A percentile compares a stretch with the other conserved stretches of the same genome.
These are phyloP conservation scores for Linum lewisii DNA, from an alignment of 345 rosid genomes.

Conservation along the genomic window DNA sequence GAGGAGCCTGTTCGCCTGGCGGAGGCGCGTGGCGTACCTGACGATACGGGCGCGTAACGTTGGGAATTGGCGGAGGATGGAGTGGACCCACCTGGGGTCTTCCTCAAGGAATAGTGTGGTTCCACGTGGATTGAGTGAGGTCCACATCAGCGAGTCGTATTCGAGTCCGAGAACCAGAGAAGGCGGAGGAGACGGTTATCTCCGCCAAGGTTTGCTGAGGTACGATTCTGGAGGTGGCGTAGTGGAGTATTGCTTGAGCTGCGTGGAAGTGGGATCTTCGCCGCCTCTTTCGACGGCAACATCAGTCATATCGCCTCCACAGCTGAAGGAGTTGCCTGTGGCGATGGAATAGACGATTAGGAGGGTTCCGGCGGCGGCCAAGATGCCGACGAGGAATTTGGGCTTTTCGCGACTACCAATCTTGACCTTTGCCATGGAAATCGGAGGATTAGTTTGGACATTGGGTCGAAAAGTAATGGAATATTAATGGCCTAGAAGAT, in stretches of 20 bases:
- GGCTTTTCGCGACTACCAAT: too few species aligned
- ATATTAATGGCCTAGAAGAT: too few species aligned
- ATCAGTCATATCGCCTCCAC: neutral
- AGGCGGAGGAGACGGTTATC: slow-evolving; percentile 44
- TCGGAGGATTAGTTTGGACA: too few species aligned
- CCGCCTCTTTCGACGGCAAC: neutral
- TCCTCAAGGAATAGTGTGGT: slow-evolving; percentile 9
- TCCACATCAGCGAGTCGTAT: slow-evolving; percentile 10
- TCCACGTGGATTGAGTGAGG: slow-evolving; percentile 7
- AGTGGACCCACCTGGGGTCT: slow-evolving; percentile 7
- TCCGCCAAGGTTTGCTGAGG: slow-evolving; percentile 53
- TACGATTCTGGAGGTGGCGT: slow-evolving; percentile 47
- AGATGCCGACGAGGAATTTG: too few species aligned
- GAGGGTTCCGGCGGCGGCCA: too few species aligned
- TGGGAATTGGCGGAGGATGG: neutral
- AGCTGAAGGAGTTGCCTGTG: neutral
- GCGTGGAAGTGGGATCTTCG: slow-evolving; percentile 33
- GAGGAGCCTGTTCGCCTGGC: neutral
- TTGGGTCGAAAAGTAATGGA: too few species aligned
- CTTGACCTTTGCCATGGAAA: too few species aligned
- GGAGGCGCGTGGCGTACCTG: slow-evolving; percentile 3
- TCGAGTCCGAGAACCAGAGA: slow-evolving; percentile 18
- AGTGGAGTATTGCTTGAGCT: slow-evolving; percentile 62
- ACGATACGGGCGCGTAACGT: neutral
- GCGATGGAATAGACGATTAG: too few species aligned